These are phyloP conservation scores for Pelargonium myrrhifolium DNA, from an alignment of 441 rosid species.

Conservation along the genomic window DNA sequence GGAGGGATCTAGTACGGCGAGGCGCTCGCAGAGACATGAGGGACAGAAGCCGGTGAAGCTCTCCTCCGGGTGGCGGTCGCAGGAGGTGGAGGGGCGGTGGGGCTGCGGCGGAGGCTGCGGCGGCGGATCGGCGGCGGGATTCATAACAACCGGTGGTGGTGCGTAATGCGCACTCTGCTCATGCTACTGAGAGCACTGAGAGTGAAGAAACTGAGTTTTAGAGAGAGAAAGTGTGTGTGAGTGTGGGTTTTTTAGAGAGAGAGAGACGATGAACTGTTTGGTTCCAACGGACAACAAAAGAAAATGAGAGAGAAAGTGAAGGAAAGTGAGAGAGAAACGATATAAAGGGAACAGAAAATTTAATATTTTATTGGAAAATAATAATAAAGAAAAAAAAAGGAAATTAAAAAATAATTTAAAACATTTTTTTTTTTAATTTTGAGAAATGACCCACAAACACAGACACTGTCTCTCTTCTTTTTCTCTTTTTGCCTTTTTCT, in stretches of 20 bases:
- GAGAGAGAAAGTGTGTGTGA: not conserved
- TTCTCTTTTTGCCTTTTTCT: not conserved
- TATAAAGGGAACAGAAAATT: conserved; percentile 5
- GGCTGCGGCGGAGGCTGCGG: conserved; percentile 85
- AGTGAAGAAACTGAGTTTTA: conserved; percentile 12
- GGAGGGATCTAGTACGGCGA: conserved; percentile 60
- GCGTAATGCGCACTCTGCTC: conserved; percentile 36
- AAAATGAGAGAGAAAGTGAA: conserved; percentile 17
- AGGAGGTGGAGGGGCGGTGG: conserved; percentile 81
- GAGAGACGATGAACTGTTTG: conserved; percentile 30
- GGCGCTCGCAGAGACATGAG: conserved; percentile 97
- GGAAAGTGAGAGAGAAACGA: conserved; percentile 11
- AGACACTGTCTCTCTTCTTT: not conserved
- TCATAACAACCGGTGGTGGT: conserved; percentile 60
- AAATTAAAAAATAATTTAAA: not conserved
- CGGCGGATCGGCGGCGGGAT: conserved; percentile 66
- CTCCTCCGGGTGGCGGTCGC: conserved; percentile 87
- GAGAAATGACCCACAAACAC: not conserved
- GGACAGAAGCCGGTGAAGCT: conserved; percentile 90
- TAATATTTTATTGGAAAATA: not conserved
- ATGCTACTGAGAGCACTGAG: conserved; percentile 31
- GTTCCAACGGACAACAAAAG: conserved; percentile 49
- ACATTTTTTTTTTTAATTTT: too few species aligned
- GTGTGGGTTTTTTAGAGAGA: not conserved
- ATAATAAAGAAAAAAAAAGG: not conserved